phyloP scores from a whole-genome alignment of 2,329 filamentous ascomycete species.

The Orbilia quercus region DNA sequence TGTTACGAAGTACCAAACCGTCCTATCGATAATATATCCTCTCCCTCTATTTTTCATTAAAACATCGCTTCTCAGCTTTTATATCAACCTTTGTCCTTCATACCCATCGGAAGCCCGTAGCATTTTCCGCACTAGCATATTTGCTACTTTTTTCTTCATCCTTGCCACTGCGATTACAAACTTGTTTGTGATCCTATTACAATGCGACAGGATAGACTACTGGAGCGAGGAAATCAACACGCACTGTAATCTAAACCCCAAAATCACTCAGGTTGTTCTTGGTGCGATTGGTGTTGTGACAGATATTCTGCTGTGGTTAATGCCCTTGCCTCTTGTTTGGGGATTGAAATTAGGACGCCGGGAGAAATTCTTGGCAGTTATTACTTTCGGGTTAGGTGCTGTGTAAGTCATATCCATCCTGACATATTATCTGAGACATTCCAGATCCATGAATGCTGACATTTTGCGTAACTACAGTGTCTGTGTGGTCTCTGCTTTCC shows the following conservation, averaged over 20 bases:
- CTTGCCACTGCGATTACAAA: conserved; percentile 32
- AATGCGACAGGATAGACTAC: conserved; percentile 47
- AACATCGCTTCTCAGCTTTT: conserved; percentile 40
- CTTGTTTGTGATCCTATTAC: conserved; percentile 40
- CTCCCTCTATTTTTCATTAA: conserved; percentile 49
- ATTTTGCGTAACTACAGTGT: conserved; percentile 18
- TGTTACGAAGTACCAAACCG: conserved; percentile 41
- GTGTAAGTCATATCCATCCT: conserved; percentile 23
- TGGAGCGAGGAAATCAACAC: conserved; percentile 39
- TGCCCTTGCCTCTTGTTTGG: conserved; percentile 50
- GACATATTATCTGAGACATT: not conserved
- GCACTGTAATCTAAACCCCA: conserved; percentile 34
- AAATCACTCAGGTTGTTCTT: conserved; percentile 36
- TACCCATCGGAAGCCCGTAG: conserved; percentile 49
- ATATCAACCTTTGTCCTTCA: conserved; percentile 45
- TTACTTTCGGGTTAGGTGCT: conserved; percentile 52
- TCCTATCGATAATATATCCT: conserved; percentile 39
- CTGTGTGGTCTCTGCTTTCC: conserved; percentile 48
- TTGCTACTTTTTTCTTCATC: conserved; percentile 52
- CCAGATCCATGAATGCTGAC: not conserved
- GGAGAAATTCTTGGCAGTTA: conserved; percentile 45
- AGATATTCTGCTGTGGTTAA: conserved; percentile 47
- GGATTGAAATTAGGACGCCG: conserved; percentile 29
- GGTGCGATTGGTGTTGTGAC: conserved; percentile 42
- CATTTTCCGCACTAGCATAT: conserved; percentile 48